These are phyloP conservation scores for Candida gorgasii DNA, from an alignment of 805 yeast species.

Conservation along the genomic window DNA sequence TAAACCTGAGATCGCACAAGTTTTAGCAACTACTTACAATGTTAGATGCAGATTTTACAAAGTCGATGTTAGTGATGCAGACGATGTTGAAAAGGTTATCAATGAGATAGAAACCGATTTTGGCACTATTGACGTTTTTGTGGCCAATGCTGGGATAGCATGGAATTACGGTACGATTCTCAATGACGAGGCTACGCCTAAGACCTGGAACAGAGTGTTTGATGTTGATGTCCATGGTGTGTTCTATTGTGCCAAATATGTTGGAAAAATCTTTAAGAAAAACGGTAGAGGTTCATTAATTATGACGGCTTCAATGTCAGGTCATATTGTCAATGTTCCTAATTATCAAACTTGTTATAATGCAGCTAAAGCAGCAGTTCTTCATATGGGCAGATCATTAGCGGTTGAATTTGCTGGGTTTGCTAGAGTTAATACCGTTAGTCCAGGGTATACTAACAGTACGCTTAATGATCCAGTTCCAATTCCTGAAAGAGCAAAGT, in stretches of 20 bases:
- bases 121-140: constrained; percentile 78
- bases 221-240: constrained; percentile 44
- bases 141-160: constrained; percentile 88
- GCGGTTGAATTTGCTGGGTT: constrained; percentile 52
- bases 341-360: constrained; percentile 48
- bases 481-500: constrained; percentile 31
- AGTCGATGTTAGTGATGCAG: constrained; percentile 53
- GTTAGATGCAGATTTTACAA: constrained; percentile 65
- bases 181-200: constrained; percentile 34
- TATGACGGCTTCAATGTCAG: constrained; percentile 48
- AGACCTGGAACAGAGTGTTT: constrained; percentile 35
- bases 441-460: constrained; percentile 46
- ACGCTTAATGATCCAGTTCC: constrained; percentile 40
- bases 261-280: constrained; percentile 40
- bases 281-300: constrained; percentile 44
- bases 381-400: constrained; percentile 44
- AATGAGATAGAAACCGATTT: constrained; percentile 61
- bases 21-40: constrained; percentile 57
- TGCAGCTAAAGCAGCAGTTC: constrained; percentile 47
- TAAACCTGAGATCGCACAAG: constrained; percentile 65
- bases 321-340: constrained; percentile 48
- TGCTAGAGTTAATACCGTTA: constrained; percentile 43
- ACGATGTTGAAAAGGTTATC: constrained; percentile 50
- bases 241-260: constrained; percentile 44
- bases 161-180: constrained; percentile 66